Evolutionary conservation across 495 filamentous ascomycete genomes (phyloP), one percentile per base, ranked within the genome.

Genomic region (Penicillium pancosmium): DNA sequence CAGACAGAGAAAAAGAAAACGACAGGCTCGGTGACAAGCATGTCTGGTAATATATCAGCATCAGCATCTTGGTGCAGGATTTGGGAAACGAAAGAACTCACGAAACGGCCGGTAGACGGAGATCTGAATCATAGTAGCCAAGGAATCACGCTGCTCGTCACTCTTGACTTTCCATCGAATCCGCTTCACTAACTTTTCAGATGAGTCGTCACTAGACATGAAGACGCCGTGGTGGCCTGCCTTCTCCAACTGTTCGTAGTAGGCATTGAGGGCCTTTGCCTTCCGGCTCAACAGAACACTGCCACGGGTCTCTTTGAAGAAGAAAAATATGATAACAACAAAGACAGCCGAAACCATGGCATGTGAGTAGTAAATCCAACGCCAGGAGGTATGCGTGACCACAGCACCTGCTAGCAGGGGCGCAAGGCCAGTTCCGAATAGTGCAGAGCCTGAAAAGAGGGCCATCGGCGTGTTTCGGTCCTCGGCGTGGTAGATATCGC

Each of bases 1-100:
- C 93, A 97, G 13, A 95, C 77, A 21, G 89, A 93, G 73, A 97
- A 98, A 78, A 89, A 96, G 76, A 97, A 96, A 18, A 97, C 92
- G 12, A 97, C 91, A 0, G 93, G 91, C 64, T 97, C 93, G 11
- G 92, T 96, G 64, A 91, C 75, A 21, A 98, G 87, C 33, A 98
- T 80, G 57, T 91, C 77, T 81, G 36, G 2, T 1, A 21, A 31
- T 8, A 59, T 47, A 40, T 18, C 16, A 51, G 61, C 27, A 31
- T 61, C 51, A 44, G 50, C 19, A 4, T 3, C 3, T 1, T 25
- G 21, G 18, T 13, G 21, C 46, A n/a, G 9, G 9, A 8, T 15
- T 25, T 23, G 11, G 19, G 5, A 31, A 23, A 31, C 16, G 4
- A n/a, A 40, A 43, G 10, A 11, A 73, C 76, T 63, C 65, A 83